Evolutionary conservation across 2,329 filamentous ascomycete species (phyloP).

Genomic region (Curvularia sp.): DNA sequence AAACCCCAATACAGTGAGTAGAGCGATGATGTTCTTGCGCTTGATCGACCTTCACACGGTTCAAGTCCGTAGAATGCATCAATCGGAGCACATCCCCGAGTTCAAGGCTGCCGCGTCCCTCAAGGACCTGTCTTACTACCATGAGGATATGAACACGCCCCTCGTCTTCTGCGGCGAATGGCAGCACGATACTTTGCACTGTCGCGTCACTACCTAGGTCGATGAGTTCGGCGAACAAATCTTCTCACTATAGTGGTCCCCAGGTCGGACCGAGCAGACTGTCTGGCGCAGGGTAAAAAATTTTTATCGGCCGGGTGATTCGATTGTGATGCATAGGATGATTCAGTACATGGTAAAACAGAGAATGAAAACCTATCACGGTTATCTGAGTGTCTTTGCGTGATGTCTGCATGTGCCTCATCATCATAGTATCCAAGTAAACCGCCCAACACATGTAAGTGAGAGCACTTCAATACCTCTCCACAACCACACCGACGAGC

Average conservation of each 20-base stretch:
- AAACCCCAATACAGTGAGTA: no score
- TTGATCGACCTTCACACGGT: slow-evolving; percentile 19
- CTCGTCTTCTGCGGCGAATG: slow-evolving; percentile 28
- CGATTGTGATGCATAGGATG: no score
- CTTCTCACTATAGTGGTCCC: slow-evolving; percentile 18
- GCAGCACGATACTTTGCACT: slow-evolving; percentile 28
- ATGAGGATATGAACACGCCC: slow-evolving; percentile 13
- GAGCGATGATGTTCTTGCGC: slow-evolving; percentile 7
- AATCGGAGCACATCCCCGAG: slow-evolving; percentile 27
- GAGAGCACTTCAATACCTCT: no score
- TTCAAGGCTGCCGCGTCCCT: slow-evolving; percentile 15
- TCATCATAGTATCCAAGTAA: no score
- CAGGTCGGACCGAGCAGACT: slow-evolving; percentile 9
- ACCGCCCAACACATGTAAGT: no score
- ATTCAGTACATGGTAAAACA: no score
- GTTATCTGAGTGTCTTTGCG: not conserved
- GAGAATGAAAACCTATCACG: not conserved
- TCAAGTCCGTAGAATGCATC: slow-evolving; percentile 21
- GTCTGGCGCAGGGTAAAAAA: no score
- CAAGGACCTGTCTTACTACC: slow-evolving; percentile 24
- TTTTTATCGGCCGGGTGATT: not conserved
- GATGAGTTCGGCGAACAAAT: slow-evolving; percentile 29
- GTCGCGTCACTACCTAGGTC: slow-evolving; percentile 16
- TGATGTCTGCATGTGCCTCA: not conserved
- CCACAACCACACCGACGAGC: no score